A percentile compares a stretch with the other conserved stretches of the same genome.
Evolutionary conservation across 805 yeast genomes (phyloP).

Genomic region (Wickerhamomyces subpelliculosus): DNA sequence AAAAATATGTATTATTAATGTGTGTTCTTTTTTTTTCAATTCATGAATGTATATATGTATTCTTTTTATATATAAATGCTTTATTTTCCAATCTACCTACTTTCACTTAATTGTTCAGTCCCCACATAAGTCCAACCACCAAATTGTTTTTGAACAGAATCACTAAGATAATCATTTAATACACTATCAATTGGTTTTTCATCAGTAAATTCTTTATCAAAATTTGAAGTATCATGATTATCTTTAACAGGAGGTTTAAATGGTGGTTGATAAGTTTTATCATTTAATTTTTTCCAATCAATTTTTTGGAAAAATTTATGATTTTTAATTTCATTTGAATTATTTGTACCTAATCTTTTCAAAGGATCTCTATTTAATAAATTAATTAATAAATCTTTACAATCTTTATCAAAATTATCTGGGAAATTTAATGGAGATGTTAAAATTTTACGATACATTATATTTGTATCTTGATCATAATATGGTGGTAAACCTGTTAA

Average conservation of each 20-base stretch:
- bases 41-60: constrained; percentile 5
- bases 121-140: constrained; percentile 99
- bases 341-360: constrained; percentile 67
- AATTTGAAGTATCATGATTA: constrained; percentile 86
- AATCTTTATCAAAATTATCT: constrained; percentile 76
- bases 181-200: constrained; percentile 95
- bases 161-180: constrained; percentile 86
- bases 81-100: constrained; percentile 5
- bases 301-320: constrained; percentile 86
- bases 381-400: constrained; percentile 69
- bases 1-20: too few species aligned
- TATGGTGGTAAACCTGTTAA: constrained; percentile 95
- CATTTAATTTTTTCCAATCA: constrained; percentile 79
- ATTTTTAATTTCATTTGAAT: constrained; percentile 75
- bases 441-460: constrained; percentile 90
- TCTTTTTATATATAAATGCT: not conserved
- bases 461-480: constrained; percentile 87
- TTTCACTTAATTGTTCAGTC: constrained; percentile 38
- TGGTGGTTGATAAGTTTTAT: constrained; percentile 91
- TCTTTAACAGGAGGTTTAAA: constrained; percentile 87
- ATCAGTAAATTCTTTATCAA: constrained; percentile 85
- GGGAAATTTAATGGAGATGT: constrained; percentile 90
- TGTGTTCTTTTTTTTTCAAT: too few species aligned
- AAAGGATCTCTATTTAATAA: constrained; percentile 81
- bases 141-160: constrained; percentile 93